Evolutionary conservation across 1,284 basidiomycete species (phyloP).

Genomic region (Schizophyllum commune): DNA sequence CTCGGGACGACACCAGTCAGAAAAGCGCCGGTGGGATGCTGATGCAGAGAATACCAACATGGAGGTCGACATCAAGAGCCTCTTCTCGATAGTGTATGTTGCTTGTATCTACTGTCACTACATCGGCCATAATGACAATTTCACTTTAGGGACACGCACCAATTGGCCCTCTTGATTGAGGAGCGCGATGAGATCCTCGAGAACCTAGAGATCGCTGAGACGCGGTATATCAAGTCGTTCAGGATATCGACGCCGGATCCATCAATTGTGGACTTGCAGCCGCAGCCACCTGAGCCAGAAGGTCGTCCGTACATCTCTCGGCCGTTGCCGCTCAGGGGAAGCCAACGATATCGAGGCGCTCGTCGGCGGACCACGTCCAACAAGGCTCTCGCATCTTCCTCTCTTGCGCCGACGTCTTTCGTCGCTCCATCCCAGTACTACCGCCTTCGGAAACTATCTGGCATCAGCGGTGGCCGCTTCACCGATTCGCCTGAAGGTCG

Average conservation of each 20-base stretch:
- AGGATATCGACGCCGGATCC: slow-evolving; percentile 62
- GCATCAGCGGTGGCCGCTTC: slow-evolving; percentile 54
- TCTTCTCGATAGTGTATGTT: slow-evolving; percentile 68
- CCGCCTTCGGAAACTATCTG: slow-evolving; percentile 54
- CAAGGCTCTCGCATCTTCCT: slow-evolving; percentile 55
- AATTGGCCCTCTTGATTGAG: slow-evolving; percentile 57
- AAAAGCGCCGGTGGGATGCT: slow-evolving; percentile 15
- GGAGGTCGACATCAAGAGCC: slow-evolving; percentile 59
- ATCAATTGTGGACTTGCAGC: slow-evolving; percentile 47
- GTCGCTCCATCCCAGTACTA: slow-evolving; percentile 75
- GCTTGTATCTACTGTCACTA: slow-evolving; percentile 1
- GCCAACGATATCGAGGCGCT: slow-evolving; percentile 24
- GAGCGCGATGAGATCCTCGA: slow-evolving; percentile 69
- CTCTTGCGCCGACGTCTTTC: slow-evolving; percentile 65
- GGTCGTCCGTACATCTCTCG: slow-evolving; percentile 53
- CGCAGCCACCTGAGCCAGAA: slow-evolving; percentile 18
- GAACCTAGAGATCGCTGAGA: slow-evolving; percentile 71
- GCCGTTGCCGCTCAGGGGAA: slow-evolving; percentile 43
- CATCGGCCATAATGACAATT: slow-evolving; percentile 1
- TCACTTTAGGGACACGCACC: slow-evolving; percentile 45
- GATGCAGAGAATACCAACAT: slow-evolving; percentile 32
- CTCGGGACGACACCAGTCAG: too few species aligned
- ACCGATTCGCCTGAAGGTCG: slow-evolving; percentile 32
- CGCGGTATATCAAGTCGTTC: slow-evolving; percentile 71
- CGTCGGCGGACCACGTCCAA: slow-evolving; percentile 40